phyloP scores from a whole-genome alignment of 2,329 filamentous ascomycete species.

The Neonectria sp. region DNA sequence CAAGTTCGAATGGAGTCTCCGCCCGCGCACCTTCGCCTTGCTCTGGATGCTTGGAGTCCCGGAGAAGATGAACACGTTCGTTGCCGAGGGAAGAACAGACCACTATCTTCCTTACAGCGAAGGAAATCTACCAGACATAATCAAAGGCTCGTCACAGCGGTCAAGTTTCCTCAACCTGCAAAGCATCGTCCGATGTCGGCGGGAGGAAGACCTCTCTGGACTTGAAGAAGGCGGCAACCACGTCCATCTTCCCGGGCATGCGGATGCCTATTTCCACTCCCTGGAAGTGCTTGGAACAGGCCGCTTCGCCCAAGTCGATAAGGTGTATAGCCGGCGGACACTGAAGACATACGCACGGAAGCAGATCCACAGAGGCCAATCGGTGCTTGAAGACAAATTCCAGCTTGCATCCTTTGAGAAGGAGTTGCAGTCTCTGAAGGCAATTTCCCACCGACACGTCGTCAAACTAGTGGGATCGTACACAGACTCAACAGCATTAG shows the following conservation, averaged over 20 bases:
- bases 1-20: conserved; percentile 15
- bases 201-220: not conserved
- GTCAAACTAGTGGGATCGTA: conserved; percentile 13
- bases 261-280: not conserved
- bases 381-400: not conserved
- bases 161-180: conserved; percentile 11
- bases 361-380: not conserved
- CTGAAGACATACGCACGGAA: not conserved
- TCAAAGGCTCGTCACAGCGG: conserved; percentile 1
- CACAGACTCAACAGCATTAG: not conserved
- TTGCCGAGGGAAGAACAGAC: not conserved
- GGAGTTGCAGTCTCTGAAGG: not conserved
- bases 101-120: conserved; percentile 4
- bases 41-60: conserved; percentile 9
- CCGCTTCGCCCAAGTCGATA: not conserved
- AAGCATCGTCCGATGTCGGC: not conserved
- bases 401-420: not conserved
- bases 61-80: not conserved
- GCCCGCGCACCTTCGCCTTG: conserved; percentile 5
- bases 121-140: conserved; percentile 10
- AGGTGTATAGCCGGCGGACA: not conserved
- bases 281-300: not conserved
- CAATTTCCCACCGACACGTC: conserved; percentile 4
- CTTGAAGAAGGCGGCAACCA: not conserved
- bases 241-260: not conserved